Percentiles rank a stretch among this genome's conserved stretches.
These are phyloP conservation scores for Termitomyces sp. DNA, from an alignment of 1,284 basidiomycete genomes.

Conservation along the genomic window DNA sequence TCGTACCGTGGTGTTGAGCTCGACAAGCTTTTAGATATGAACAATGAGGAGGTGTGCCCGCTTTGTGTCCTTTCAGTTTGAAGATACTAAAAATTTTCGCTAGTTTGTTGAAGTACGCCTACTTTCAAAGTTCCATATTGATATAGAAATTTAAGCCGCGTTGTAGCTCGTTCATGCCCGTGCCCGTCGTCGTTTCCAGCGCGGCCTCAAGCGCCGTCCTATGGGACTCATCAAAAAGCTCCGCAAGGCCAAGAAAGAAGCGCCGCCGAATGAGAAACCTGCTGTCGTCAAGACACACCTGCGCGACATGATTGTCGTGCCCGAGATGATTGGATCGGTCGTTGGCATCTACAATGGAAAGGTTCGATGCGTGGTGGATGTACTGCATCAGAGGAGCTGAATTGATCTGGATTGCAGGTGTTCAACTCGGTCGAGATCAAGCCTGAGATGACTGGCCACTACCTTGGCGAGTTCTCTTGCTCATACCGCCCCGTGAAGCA, in stretches of 20 bases:
- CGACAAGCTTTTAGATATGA: conserved; percentile 94
- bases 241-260: conserved; percentile 99
- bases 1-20: conserved; percentile 97
- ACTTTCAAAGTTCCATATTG: not conserved
- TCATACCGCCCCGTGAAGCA: conserved; percentile 99
- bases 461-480: conserved; percentile 93
- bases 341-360: conserved; percentile 98
- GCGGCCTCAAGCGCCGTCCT: conserved; percentile 97
- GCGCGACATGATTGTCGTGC: conserved; percentile 99
- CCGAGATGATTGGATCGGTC: conserved; percentile 98
- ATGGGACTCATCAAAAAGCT: conserved; percentile 99
- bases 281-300: conserved; percentile 98
- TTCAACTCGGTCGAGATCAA: conserved; percentile 99
- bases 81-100: conserved; percentile 1
- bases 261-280: conserved; percentile 97
- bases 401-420: conserved; percentile 41
- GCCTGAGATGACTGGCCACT: conserved; percentile 99
- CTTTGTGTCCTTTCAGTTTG: not conserved
- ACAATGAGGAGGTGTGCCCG: conserved; percentile 80
- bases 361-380: conserved; percentile 38
- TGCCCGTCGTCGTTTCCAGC: conserved; percentile 97
- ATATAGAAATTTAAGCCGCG: conserved; percentile 7
- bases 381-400: not conserved
- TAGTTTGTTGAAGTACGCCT: conserved; percentile 72
- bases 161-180: conserved; percentile 93